These are phyloP conservation scores for Lagenaria siceraria DNA, from an alignment of 306 rosid genomes.

Conservation along the genomic window DNA sequence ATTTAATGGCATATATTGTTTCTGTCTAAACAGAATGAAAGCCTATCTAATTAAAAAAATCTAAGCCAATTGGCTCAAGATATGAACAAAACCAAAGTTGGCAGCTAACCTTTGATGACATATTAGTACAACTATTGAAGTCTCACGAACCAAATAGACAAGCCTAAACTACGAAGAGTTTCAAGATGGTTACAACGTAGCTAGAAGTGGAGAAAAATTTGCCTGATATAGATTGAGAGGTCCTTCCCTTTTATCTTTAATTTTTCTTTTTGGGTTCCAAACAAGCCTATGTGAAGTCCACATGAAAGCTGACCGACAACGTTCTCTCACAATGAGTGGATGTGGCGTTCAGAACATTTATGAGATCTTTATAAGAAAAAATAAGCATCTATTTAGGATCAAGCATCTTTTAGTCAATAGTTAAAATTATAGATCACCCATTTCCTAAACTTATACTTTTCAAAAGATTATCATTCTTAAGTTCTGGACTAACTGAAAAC, in stretches of 20 bases:
- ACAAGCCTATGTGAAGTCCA: neutral
- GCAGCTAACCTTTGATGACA: neutral
- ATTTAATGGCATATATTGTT: neutral
- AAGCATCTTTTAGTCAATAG: neutral
- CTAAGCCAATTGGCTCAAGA: neutral
- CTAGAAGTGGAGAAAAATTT: neutral
- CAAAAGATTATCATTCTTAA: neutral
- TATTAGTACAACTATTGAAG: neutral
- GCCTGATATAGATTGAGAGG: neutral
- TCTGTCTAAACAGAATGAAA: neutral
- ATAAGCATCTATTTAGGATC: neutral
- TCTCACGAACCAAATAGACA: neutral
- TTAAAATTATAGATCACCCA: neutral
- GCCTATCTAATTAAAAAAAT: neutral
- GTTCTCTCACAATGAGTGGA: neutral
- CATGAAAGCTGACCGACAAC: neutral
- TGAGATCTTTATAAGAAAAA: neutral
- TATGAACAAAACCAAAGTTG: neutral
- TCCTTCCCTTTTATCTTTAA: neutral
- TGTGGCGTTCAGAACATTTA: slow-evolving; percentile 11
- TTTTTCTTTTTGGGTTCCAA: neutral
- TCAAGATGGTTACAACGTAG: neutral
- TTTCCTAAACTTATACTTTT: neutral
- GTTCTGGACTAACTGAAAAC: slow-evolving; percentile 1
- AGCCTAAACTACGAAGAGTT: neutral